Conservation (phyloP, 371 early-diverging fungal species). For the Lichtheimia ornata region DNA sequence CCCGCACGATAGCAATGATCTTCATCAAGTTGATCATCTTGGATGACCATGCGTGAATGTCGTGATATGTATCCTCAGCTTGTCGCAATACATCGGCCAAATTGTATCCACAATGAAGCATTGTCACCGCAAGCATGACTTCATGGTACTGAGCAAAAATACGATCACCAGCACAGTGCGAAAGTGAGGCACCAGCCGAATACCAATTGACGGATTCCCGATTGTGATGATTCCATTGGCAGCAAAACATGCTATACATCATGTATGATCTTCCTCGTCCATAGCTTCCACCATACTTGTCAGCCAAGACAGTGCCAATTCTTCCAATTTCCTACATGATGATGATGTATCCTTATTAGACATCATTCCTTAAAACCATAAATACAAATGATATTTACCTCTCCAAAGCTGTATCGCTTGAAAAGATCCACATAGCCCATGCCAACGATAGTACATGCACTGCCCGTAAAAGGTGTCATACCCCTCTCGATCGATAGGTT, state of each 20-base stretch:
- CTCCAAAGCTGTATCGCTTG: conserved; percentile 26
- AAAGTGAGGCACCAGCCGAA: conserved; percentile 11
- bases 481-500: conserved; percentile 32
- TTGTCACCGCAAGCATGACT: too few species aligned
- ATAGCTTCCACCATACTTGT: conserved; percentile 25
- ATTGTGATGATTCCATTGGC: conserved; percentile 37
- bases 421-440: conserved; percentile 28
- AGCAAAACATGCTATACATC: conserved; percentile 28
- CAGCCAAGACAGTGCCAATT: conserved; percentile 25
- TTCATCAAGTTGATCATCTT: conserved; percentile 30
- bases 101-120: conserved; percentile 8
- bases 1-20: conserved; percentile 40
- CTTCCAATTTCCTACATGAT: conserved; percentile 27
- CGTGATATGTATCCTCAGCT: conserved; percentile 38
- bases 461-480: conserved; percentile 23
- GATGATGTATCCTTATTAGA: background rate
- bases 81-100: conserved; percentile 25
- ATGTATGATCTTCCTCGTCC: conserved; percentile 36
- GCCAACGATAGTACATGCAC: conserved; percentile 32
- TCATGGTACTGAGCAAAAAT: conserved; percentile 34
- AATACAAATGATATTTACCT: conserved; percentile 16
- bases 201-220: conserved; percentile 22
- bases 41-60: conserved; percentile 41
- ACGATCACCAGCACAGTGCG: conserved; percentile 40
- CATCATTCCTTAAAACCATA: background rate